Evolutionary conservation across 371 early-diverging fungal genomes (phyloP), one percentile per base, ranked within the genome.

Genomic region (Capillidium heterosporum): DNA sequence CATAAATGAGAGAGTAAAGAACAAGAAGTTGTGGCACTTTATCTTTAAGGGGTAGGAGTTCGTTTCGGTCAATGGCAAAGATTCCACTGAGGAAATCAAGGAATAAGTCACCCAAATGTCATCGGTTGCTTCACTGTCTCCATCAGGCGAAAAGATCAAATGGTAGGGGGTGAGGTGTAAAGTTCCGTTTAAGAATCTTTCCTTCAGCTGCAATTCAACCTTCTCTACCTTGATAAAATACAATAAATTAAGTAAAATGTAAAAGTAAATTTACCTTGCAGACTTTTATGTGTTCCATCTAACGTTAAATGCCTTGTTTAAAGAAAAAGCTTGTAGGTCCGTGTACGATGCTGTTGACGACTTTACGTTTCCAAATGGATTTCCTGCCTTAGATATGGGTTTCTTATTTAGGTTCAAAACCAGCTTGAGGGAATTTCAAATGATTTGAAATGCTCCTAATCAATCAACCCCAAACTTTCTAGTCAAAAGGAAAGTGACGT

Each of bases 31-130:
- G 59, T 87, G 80, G 65, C 89, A 84, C 39, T 78, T 71, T 32
- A 93, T 78, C 48, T 69, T 58, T 15, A 82, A 63, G 10, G 82
- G 79, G 65, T 77, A 74, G 17, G 68, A 66, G 28, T 73, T 74
- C 11, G 58, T 41, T 19, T 59, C 44, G 1, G 67, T 73, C 1
- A 71, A 67, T 26, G 71, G 66, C 17, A 79, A 71, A 55, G 82
- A 81, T 58, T 85, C 85, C 0, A 89, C 85, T 3, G 84, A 80
- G 62, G 84, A 84, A 23, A 94, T 78, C 43, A 88, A 75, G 23
- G 92, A 83, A 66, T 90, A 91, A 44, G 82, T 77, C 72, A 85
- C 82, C 85, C 85, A 85, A 57, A 81, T 58, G 56, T 87, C 86
- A 41, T 76, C 67, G 27, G 72, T 73, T 24, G 70, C 63, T 52